phyloP scores from a whole-genome alignment of 495 filamentous ascomycete genomes.

The Trichoderma virens region DNA sequence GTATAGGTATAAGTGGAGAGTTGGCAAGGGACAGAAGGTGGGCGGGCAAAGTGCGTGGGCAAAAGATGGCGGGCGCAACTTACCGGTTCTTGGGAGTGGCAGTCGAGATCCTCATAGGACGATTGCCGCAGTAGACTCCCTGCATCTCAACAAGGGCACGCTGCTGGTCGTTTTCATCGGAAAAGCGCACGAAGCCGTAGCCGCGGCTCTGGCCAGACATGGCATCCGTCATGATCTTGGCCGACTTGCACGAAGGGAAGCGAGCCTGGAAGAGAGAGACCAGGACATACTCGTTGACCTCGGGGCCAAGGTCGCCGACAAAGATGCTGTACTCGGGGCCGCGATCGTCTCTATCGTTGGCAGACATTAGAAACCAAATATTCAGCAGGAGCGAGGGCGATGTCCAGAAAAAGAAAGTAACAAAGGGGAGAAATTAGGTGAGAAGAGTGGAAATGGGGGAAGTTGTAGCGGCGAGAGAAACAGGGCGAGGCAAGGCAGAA shows the following conservation, averaged over 20 bases:
- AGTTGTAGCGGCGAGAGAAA: neutral
- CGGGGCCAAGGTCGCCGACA: constrained; percentile 93
- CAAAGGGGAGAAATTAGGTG: neutral
- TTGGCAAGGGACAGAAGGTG: neutral
- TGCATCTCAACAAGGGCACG: constrained; percentile 95
- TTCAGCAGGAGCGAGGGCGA: neutral
- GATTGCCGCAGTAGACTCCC: constrained; percentile 97
- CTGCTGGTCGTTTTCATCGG: constrained; percentile 90
- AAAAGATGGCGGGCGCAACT: constrained; percentile 10
- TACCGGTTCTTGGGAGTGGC: constrained; percentile 84
- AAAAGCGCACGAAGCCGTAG: constrained; percentile 97
- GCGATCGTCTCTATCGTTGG: constrained; percentile 68
- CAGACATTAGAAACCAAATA: neutral
- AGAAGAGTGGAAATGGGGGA: neutral
- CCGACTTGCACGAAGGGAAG: constrained; percentile 96
- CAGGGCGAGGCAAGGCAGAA: neutral
- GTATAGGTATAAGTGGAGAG: neutral
- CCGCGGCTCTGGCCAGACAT: constrained; percentile 96
- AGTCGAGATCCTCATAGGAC: constrained; percentile 97
- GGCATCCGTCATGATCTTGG: constrained; percentile 99
- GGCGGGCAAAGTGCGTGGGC: neutral
- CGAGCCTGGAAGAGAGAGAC: constrained; percentile 94
- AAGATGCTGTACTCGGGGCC: constrained; percentile 96
- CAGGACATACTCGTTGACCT: constrained; percentile 97
- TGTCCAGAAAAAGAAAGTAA: neutral